Conservation (phyloP, 2,329 filamentous ascomycete genomes). For the Aspergillus quadrilineatus region DNA sequence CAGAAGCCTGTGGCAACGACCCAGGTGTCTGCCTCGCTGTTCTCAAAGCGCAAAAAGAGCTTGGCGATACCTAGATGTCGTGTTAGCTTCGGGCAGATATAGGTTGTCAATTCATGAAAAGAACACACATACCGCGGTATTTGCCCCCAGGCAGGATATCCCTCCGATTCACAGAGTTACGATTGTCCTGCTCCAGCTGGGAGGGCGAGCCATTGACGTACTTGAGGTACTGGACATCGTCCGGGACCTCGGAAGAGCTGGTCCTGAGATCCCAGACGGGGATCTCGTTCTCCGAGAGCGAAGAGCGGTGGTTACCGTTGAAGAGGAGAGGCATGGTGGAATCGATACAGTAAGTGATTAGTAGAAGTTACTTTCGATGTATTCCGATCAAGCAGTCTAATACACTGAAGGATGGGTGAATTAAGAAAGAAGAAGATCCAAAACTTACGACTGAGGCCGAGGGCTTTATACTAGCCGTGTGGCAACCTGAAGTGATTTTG, state of each 20-base stretch:
- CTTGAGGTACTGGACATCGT: neutral
- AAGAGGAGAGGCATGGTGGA: constrained; percentile 1
- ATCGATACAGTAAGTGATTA: neutral
- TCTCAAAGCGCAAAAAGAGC: neutral
- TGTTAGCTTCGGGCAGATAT: neutral
- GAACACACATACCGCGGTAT: neutral
- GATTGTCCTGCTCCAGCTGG: neutral
- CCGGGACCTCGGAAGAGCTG: neutral
- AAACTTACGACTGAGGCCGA: neutral
- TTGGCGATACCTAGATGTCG: neutral
- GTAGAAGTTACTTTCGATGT: neutral
- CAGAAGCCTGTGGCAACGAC: neutral
- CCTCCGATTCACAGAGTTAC: neutral
- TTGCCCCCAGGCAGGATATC: constrained; percentile 1
- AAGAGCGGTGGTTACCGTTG: neutral
- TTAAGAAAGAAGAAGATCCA: neutral
- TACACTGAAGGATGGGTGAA: neutral
- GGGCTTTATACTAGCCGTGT: neutral
- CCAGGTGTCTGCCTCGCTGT: neutral
- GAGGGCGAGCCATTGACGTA: neutral
- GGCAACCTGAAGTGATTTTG: neutral
- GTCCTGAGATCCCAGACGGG: neutral
- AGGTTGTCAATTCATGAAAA: neutral
- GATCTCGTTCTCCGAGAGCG: neutral
- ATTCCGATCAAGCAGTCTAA: neutral